Evolutionary conservation across 768 basidiomycete species (phyloP), one percentile per base, ranked within the genome.

Genomic region (Daedalea quercina): DNA sequence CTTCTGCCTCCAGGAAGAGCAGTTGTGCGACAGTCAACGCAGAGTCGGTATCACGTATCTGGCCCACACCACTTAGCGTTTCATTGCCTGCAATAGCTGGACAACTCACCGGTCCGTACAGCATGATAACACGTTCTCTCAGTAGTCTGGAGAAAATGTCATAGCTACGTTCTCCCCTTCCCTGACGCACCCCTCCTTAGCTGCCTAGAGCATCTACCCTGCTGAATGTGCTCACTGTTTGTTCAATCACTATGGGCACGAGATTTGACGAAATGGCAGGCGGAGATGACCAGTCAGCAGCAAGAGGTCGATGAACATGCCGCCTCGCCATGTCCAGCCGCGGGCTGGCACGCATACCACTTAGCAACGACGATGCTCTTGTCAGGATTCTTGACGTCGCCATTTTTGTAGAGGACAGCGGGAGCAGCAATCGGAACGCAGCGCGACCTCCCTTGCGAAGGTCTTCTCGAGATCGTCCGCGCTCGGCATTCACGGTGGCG

Each of bases 121-220:
- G 77, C 85, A 97, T 96, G 60, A 98, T 90, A 33, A 97, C 94
- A 47, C 95, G 80, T 65, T 98, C 95, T 57, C 91, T 77, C 35
- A 98, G 76, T 46, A 98, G 77, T 20, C 95, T 81, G 34, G 94
- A 97, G 70, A 93, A 98, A 52, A 98, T 96, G 65, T 97, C 94
- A 71, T 96, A 95, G 24, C 89, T 90, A 34, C 90, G 78, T 69
- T 92, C 91, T 12, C 90, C 90, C 62, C 90, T 79, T 44, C 87
- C 87, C 87, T 90, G 48, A 47, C 53, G 37, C 34, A 17, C 34
- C 9, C 9, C 17, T 8, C 8, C 9, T 17, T 8, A 35, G 34
- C 9, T 35, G 34, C 34, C 9, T 28, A 11, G 35, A 19, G 19
- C 24, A 8, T 12, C 20, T 23, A 34, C 24, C 15, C 23, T 8